phyloP scores from a whole-genome alignment of 371 early-diverging fungal species.

The Entomophthora muscae region DNA sequence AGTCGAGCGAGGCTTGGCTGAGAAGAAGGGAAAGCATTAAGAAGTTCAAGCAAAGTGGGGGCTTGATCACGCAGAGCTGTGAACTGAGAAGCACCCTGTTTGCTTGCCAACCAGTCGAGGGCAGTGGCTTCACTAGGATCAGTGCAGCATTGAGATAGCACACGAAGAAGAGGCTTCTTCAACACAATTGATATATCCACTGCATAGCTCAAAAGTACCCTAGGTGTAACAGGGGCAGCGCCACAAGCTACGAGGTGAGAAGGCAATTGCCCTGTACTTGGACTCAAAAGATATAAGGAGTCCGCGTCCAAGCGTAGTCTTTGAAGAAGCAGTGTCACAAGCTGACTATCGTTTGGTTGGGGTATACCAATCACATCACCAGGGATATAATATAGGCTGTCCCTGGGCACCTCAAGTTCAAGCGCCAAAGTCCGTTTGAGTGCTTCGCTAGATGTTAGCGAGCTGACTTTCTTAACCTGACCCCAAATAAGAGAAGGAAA shows the following conservation, averaged over 20 bases:
- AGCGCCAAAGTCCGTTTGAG: neutral
- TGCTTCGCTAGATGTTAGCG: neutral
- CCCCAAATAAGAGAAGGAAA: neutral
- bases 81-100: constrained; percentile 38
- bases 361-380: constrained; percentile 78
- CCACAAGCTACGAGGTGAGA: neutral
- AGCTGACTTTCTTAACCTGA: neutral
- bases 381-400: constrained; percentile 26
- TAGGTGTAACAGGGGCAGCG: neutral
- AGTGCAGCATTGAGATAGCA: neutral
- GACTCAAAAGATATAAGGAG: constrained; percentile 13
- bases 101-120: neutral
- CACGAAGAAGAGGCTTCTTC: neutral
- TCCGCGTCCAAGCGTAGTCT: constrained; percentile 19
- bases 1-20: constrained; percentile 36
- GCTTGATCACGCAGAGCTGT: constrained; percentile 38
- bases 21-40: constrained; percentile 56
- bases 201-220: neutral
- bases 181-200: neutral
- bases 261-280: neutral
- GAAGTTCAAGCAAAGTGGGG: constrained; percentile 56
- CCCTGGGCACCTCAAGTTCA: neutral
- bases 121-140: neutral
- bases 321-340: constrained; percentile 31
- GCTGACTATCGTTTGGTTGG: constrained; percentile 48